These are phyloP conservation scores for Aleurites moluccanus DNA, from an alignment of 441 rosid genomes.

Conservation along the genomic window DNA sequence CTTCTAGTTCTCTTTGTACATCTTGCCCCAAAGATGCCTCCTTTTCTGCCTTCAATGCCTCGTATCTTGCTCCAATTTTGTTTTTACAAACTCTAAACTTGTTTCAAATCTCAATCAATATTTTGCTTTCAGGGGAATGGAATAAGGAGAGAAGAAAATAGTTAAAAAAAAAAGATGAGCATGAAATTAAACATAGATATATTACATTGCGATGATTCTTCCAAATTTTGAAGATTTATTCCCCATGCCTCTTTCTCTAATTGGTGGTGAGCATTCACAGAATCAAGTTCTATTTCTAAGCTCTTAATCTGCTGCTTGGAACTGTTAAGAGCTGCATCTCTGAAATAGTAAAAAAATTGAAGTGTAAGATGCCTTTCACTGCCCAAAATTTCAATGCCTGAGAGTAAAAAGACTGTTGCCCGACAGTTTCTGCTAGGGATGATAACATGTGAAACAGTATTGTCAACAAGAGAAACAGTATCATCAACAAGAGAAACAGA, in stretches of 20 bases:
- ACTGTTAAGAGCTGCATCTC: constrained; percentile 67
- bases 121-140: constrained; percentile 11
- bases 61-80: constrained; percentile 75
- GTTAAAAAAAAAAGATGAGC: not conserved
- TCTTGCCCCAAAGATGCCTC: constrained; percentile 69
- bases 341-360: constrained; percentile 36
- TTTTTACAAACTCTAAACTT: constrained; percentile 19
- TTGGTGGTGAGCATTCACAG: constrained; percentile 57
- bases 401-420: not conserved
- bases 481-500: too few species aligned
- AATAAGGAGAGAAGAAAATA: not conserved
- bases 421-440: not conserved
- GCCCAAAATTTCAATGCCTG: not conserved
- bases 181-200: constrained; percentile 18
- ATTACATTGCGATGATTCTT: constrained; percentile 90
- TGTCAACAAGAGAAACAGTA: not conserved
- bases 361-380: constrained; percentile 12
- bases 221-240: constrained; percentile 73
- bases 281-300: constrained; percentile 66
- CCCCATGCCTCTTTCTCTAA: constrained; percentile 88
- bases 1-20: constrained; percentile 65
- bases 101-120: constrained; percentile 20
- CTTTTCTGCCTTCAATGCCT: constrained; percentile 67
- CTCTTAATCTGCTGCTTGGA: constrained; percentile 68
- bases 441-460: not conserved